Conservation (phyloP, 2,329 filamentous ascomycete species). For the Microdochium trichocladiopsis region DNA sequence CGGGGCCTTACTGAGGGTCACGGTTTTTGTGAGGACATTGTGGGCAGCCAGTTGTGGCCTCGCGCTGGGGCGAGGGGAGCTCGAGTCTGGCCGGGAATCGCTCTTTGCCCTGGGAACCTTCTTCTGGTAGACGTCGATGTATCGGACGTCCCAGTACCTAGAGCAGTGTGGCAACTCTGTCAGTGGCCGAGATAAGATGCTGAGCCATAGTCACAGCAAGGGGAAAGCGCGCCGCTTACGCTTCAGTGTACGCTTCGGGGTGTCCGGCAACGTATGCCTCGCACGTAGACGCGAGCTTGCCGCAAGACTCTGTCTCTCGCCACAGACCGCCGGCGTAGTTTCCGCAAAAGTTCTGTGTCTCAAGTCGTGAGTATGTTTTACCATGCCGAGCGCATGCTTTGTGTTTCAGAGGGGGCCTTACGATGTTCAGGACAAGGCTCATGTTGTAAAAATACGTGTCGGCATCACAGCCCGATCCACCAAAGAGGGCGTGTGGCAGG, state of each 20-base stretch:
- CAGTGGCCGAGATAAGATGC: neutral
- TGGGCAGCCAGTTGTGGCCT: conserved; percentile 1
- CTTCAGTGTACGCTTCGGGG: conserved; percentile 32
- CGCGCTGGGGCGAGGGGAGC: conserved; percentile 2
- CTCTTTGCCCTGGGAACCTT: conserved; percentile 1
- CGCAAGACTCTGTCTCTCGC: conserved; percentile 29
- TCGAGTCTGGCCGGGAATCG: conserved; percentile 4
- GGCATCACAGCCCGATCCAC: conserved; percentile 57
- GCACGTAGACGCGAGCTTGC: conserved; percentile 33
- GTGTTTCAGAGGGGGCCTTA: conserved; percentile 11
- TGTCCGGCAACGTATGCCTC: conserved; percentile 37
- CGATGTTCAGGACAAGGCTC: conserved; percentile 66
- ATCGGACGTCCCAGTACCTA: conserved; percentile 46
- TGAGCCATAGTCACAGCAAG: neutral
- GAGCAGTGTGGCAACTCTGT: neutral
- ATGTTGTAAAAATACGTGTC: conserved; percentile 58
- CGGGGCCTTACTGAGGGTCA: conserved; percentile 10
- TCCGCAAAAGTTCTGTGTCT: conserved; percentile 64
- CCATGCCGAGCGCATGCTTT: neutral
- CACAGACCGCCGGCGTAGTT: conserved; percentile 56
- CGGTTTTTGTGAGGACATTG: conserved; percentile 15
- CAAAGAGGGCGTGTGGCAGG: conserved; percentile 61
- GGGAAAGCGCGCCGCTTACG: conserved; percentile 22
- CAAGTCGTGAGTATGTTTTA: conserved; percentile 2
- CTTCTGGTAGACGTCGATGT: conserved; percentile 38